A percentile compares a stretch with the other conserved stretches of the same genome.
These are phyloP conservation scores for Lentinus tigrinus DNA, from an alignment of 768 basidiomycete genomes.

Conservation along the genomic window DNA sequence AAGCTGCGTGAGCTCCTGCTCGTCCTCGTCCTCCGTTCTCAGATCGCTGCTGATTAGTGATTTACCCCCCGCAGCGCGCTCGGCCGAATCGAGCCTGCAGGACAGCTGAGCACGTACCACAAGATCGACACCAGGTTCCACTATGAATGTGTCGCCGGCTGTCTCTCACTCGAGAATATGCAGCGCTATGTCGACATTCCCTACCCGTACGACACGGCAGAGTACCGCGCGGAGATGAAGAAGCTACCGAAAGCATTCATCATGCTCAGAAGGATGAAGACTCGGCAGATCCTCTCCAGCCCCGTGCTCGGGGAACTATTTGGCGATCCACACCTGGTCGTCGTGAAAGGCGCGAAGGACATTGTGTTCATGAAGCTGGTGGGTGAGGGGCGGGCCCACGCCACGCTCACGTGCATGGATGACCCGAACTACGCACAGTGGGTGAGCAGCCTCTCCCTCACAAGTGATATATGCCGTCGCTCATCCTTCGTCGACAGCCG, in stretches of 20 bases:
- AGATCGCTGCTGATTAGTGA: too few relatives aligned
- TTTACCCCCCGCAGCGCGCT: neutral
- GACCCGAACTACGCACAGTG: neutral
- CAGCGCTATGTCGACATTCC: slow-evolving; percentile 45
- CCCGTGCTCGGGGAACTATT: slow-evolving; percentile 43
- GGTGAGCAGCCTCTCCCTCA: neutral
- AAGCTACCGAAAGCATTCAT: slow-evolving; percentile 41
- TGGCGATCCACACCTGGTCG: slow-evolving; percentile 39
- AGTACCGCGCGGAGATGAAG: slow-evolving; percentile 37
- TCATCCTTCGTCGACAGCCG: too few relatives aligned
- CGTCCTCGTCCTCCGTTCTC: too few relatives aligned
- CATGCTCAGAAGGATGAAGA: slow-evolving; percentile 36
- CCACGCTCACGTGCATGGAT: slow-evolving; percentile 36
- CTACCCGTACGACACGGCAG: slow-evolving; percentile 35
- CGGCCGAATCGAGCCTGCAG: slow-evolving; percentile 29
- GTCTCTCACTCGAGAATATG: slow-evolving; percentile 40
- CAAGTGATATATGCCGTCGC: too few relatives aligned
- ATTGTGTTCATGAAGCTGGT: slow-evolving; percentile 44
- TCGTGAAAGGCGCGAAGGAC: slow-evolving; percentile 41
- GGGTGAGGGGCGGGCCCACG: slow-evolving; percentile 29
- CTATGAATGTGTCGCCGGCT: slow-evolving; percentile 45
- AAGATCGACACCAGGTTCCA: slow-evolving; percentile 44
- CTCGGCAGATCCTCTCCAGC: slow-evolving; percentile 35
- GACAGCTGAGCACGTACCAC: slow-evolving; percentile 34
- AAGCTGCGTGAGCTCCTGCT: neutral